phyloP scores from a whole-genome alignment of 1,139 yeast species.

The Saccharomyces hybrid region DNA sequence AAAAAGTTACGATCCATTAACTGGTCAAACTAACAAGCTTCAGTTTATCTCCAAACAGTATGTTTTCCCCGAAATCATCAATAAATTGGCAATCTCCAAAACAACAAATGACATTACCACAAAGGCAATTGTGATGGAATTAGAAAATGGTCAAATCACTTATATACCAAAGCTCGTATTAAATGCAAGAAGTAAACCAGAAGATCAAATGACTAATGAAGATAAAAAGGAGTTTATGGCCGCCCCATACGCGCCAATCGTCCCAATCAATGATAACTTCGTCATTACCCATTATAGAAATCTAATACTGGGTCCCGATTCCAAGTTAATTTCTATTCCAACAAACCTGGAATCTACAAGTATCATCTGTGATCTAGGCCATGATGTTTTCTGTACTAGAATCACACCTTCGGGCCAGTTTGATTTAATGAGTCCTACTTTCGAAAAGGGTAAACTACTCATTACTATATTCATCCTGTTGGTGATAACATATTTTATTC shows the following conservation, averaged over 20 bases:
- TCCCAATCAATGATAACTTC: constrained; percentile 41
- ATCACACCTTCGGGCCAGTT: constrained; percentile 78
- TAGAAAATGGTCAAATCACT: constrained; percentile 56
- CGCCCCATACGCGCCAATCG: constrained; percentile 57
- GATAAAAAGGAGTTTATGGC: constrained; percentile 57
- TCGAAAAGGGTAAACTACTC: constrained; percentile 59
- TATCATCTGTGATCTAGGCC: constrained; percentile 57
- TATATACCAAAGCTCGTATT: constrained; percentile 58
- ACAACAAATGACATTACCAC: constrained; percentile 71
- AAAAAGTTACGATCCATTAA: constrained; percentile 15
- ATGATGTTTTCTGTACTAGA: constrained; percentile 68
- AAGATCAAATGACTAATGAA: constrained; percentile 43
- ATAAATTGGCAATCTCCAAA: constrained; percentile 46
- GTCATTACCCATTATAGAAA: constrained; percentile 38
- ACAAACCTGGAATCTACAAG: constrained; percentile 79
- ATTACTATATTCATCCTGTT: constrained; percentile 51
- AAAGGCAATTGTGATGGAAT: constrained; percentile 54
- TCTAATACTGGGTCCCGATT: constrained; percentile 15
- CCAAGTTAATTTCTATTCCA: constrained; percentile 44
- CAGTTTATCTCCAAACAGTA: constrained; percentile 47
- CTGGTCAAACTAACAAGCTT: constrained; percentile 34
- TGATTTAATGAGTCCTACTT: constrained; percentile 61
- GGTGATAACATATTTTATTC: constrained; percentile 39
- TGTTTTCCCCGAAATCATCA: constrained; percentile 49
- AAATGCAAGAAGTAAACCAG: constrained; percentile 54